These are phyloP conservation scores for Phytophthora cajani DNA, from an alignment of 352 stramenopile species.

Conservation along the genomic window DNA sequence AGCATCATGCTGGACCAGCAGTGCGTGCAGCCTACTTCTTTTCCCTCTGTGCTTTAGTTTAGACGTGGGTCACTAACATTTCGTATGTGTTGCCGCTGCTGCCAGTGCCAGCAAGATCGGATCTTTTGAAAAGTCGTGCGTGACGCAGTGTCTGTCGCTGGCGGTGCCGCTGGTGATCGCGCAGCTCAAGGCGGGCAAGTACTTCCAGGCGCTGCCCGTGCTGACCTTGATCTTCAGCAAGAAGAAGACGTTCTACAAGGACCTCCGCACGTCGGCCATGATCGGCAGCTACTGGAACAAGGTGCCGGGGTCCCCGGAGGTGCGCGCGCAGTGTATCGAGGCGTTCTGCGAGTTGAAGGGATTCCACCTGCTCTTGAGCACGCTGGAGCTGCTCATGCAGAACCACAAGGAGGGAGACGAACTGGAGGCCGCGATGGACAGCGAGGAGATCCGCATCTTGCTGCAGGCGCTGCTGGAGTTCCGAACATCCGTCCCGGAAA, in stretches of 20 bases:
- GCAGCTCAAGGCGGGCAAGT: constrained; percentile 77
- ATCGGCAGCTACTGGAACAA: constrained; percentile 93
- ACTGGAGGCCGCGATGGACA: constrained; percentile 68
- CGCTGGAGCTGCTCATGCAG: constrained; percentile 76
- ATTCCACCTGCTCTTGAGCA: constrained; percentile 76
- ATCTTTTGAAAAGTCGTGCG: constrained; percentile 85
- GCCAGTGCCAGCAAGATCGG: constrained; percentile 87
- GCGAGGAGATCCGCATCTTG: constrained; percentile 82
- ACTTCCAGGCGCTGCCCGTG: constrained; percentile 67
- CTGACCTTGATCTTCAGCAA: constrained; percentile 90
- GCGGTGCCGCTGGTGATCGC: constrained; percentile 72
- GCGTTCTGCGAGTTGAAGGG: constrained; percentile 85
- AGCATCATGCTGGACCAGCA: constrained; percentile 93
- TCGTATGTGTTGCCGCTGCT: constrained; percentile 16
- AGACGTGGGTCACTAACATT: neutral
- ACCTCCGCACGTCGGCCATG: constrained; percentile 85
- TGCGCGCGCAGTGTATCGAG: constrained; percentile 84
- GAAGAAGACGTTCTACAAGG: constrained; percentile 92
- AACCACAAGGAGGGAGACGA: constrained; percentile 49
- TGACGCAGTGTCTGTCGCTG: constrained; percentile 78
- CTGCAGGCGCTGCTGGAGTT: constrained; percentile 85
- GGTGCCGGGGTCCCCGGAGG: constrained; percentile 77
- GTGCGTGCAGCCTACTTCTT: constrained; percentile 52
- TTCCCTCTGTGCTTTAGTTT: neutral
- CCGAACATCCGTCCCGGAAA: constrained; percentile 67